phyloP scores from a whole-genome alignment of 345 rosid genomes.

The Draba incana region DNA sequence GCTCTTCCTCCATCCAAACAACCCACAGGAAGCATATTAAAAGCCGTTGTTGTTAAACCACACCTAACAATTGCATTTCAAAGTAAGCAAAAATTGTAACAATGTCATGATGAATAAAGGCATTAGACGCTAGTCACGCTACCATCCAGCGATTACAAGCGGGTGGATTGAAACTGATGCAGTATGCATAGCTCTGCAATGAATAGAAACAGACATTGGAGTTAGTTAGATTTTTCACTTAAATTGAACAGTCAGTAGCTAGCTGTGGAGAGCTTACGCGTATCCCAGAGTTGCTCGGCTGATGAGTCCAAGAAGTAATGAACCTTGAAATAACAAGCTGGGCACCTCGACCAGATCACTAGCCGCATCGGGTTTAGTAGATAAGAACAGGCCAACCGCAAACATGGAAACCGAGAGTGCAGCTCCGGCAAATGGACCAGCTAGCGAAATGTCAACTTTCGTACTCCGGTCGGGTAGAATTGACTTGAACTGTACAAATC shows the following conservation, averaged over 20 bases:
- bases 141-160: slow-evolving; percentile 96
- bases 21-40: slow-evolving; percentile 96
- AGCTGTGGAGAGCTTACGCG: slow-evolving; percentile 57
- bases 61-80: slow-evolving; percentile 59
- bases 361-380: slow-evolving; percentile 69
- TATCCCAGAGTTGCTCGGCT: slow-evolving; percentile 92
- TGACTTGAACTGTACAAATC: slow-evolving; percentile 76
- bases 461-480: slow-evolving; percentile 92
- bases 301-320: slow-evolving; percentile 93
- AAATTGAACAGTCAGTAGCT: slow-evolving; percentile 30
- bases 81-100: slow-evolving; percentile 32
- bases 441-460: slow-evolving; percentile 82
- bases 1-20: slow-evolving; percentile 98
- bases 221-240: slow-evolving; percentile 26
- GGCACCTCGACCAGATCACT: slow-evolving; percentile 94
- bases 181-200: slow-evolving; percentile 84
- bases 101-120: slow-evolving; percentile 15
- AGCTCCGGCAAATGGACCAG: slow-evolving; percentile 96
- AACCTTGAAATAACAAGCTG: slow-evolving; percentile 88
- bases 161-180: slow-evolving; percentile 89
- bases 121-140: slow-evolving; percentile 36
- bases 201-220: slow-evolving; percentile 12
- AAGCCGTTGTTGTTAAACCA: slow-evolving; percentile 90
- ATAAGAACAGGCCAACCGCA: slow-evolving; percentile 81
- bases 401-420: slow-evolving; percentile 87